These are phyloP conservation scores for Hymenoscyphus scutula DNA, from an alignment of 2,329 filamentous ascomycete species.

Conservation along the genomic window DNA sequence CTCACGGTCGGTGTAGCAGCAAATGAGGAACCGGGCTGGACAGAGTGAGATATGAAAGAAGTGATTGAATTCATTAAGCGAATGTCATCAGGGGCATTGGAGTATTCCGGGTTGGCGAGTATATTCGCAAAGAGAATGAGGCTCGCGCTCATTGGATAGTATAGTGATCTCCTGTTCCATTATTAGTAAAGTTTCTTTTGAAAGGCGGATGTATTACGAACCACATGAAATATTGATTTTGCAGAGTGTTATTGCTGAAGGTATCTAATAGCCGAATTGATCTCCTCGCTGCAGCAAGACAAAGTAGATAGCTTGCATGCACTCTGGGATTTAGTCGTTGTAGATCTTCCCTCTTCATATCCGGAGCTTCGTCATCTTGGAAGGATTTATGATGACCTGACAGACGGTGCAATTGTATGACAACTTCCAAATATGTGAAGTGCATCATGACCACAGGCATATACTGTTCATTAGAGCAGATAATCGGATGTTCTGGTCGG, in stretches of 20 bases:
- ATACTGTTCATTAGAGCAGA: constrained; percentile 22
- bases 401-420: constrained; percentile 25
- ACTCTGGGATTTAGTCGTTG: constrained; percentile 23
- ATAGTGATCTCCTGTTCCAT: constrained; percentile 40
- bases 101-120: constrained; percentile 85
- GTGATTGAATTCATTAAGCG: constrained; percentile 80
- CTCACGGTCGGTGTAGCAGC: constrained; percentile 17
- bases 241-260: constrained; percentile 18
- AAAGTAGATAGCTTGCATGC: constrained; percentile 23
- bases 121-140: constrained; percentile 94
- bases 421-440: constrained; percentile 26
- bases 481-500: constrained; percentile 25
- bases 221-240: constrained; percentile 21
- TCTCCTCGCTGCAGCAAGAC: constrained; percentile 25
- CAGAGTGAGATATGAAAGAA: constrained; percentile 17
- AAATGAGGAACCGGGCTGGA: constrained; percentile 17
- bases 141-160: constrained; percentile 89
- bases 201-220: constrained; percentile 16
- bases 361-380: constrained; percentile 7
- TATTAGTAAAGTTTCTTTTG: constrained; percentile 14
- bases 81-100: constrained; percentile 78
- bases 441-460: constrained; percentile 27
- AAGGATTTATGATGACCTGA: constrained; percentile 24
- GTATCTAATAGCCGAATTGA: constrained; percentile 23
- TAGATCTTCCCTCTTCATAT: constrained; percentile 14